Percentiles rank a stretch among this genome's conserved stretches.
phyloP scores from a whole-genome alignment of 257 asterid species.

The Ajuga chamaepitys region DNA sequence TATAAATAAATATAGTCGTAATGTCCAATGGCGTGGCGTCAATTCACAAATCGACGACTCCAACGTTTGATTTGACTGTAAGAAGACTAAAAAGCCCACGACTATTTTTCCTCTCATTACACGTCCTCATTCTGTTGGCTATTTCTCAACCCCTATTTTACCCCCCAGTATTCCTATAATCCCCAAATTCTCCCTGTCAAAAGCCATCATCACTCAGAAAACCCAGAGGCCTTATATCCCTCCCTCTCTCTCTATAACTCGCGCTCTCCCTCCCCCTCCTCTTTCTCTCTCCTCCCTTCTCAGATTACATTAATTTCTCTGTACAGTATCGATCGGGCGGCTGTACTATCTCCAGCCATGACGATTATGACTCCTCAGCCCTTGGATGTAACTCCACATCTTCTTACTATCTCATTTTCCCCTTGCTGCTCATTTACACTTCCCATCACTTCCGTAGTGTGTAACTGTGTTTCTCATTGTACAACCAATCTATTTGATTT shows the following conservation, averaged over 20 bases:
- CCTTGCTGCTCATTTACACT: not conserved
- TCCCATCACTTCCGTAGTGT: not conserved
- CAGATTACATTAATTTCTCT: slow-evolving; percentile 21
- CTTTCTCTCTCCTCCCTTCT: slow-evolving; percentile 15
- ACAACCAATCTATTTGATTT: slow-evolving; percentile 10
- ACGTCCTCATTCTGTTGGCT: not conserved
- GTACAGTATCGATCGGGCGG: slow-evolving; percentile 53
- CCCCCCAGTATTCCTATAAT: slow-evolving; percentile 24
- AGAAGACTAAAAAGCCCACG: slow-evolving; percentile 5
- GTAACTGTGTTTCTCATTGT: slow-evolving; percentile 13
- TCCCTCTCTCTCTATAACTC: slow-evolving; percentile 20
- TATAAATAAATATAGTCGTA: no score
- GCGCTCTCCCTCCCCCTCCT: slow-evolving; percentile 11
- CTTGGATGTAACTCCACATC: slow-evolving; percentile 55
- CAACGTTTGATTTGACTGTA: not conserved
- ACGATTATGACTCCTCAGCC: slow-evolving; percentile 88
- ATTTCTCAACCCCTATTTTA: slow-evolving; percentile 16
- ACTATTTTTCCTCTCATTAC: not conserved
- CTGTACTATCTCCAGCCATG: slow-evolving; percentile 39
- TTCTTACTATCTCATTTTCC: slow-evolving; percentile 12
- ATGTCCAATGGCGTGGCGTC: not conserved
- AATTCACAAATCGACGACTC: not conserved
- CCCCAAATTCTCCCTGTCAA: slow-evolving; percentile 33
- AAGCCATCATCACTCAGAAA: slow-evolving; percentile 25
- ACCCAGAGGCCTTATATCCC: slow-evolving; percentile 13